Evolutionary conservation across 805 yeast species (phyloP).

Genomic region (Dipodascus geniculatus): DNA sequence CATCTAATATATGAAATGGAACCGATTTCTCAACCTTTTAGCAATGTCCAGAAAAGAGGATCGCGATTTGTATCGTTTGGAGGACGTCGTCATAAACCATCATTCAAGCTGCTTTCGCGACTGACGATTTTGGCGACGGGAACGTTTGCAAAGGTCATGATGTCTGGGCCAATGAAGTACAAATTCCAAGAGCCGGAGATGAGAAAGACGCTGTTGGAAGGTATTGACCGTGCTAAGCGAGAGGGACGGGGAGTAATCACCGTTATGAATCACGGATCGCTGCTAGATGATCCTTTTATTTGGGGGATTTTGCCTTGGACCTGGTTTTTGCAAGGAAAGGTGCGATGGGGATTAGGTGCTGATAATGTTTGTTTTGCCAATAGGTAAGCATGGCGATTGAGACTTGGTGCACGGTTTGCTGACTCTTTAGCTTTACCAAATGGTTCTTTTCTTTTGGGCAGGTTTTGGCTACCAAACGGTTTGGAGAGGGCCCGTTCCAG

Average conservation of each 20-base stretch:
- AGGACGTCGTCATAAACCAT: background rate
- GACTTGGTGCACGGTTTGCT: background rate
- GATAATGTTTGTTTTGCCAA: conserved; percentile 65
- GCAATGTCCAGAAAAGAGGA: background rate
- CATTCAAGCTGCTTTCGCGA: background rate
- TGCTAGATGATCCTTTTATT: conserved; percentile 75
- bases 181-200: background rate
- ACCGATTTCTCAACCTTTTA: background rate
- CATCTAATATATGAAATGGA: no score
- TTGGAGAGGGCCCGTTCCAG: conserved; percentile 91
- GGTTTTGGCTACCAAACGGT: conserved; percentile 74
- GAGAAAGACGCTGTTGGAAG: background rate
- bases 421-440: conserved; percentile 14
- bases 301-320: conserved; percentile 81
- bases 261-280: conserved; percentile 70
- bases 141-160: background rate
- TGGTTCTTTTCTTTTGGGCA: conserved; percentile 77
- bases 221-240: background rate
- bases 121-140: background rate
- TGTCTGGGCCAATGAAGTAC: background rate
- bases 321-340: conserved; percentile 46
- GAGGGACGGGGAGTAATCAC: conserved; percentile 69
- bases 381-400: conserved; percentile 30
- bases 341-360: conserved; percentile 95
- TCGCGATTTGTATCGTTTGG: background rate